Evolutionary conservation across 2,329 filamentous ascomycete species (phyloP), one percentile per base, ranked within the genome.

Genomic region (Torrubiella hemipterigena): DNA sequence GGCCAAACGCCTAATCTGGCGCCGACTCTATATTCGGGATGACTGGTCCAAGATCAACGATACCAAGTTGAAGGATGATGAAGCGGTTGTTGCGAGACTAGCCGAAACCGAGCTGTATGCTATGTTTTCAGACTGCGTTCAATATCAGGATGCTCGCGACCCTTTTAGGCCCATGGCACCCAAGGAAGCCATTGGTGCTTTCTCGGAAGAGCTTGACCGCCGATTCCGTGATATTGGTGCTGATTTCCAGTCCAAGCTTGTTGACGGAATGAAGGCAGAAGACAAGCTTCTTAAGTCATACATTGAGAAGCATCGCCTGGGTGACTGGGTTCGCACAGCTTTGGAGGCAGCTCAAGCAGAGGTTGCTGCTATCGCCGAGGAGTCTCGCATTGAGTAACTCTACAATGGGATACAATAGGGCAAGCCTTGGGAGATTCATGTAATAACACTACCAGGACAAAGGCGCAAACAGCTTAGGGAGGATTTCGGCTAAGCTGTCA

Each of bases 11-110:
- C 58, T 75, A 23, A 82, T 96, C 39, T 98, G 91, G 91, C 80
- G 91, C 48, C 75, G 91, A 32, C 79, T 85, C 38, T 81, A 81
- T 46, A 69, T 89, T 42, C 74, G 77, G 30, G 87, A 95, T 51
- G 74, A 95, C 49, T 98, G 91, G 91, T 62, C 69, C 17, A 65
- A 62, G 36, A 70, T 93, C 48, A 89, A 91, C 48, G 75, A 83
- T 42, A 89, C 81, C 1, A 73, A 78, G 29, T 65, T 79, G 36
- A 80, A 82, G 49, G 73, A 75, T 34, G 86, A 93, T 46, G 58
- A 62, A 4, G 69, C 81, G 38, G 70, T 85, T 17, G 63, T 76
- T 32, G 64, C 69, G 17, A 61, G 71, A 13, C 56, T 93, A 17
- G 61, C 63, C 19, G 58, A 67, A 34, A 93, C 85, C 4, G 65